Base-by-base conservation (phyloP, 75 land plant genomes). In the Selaginella tamariscina region DNA sequence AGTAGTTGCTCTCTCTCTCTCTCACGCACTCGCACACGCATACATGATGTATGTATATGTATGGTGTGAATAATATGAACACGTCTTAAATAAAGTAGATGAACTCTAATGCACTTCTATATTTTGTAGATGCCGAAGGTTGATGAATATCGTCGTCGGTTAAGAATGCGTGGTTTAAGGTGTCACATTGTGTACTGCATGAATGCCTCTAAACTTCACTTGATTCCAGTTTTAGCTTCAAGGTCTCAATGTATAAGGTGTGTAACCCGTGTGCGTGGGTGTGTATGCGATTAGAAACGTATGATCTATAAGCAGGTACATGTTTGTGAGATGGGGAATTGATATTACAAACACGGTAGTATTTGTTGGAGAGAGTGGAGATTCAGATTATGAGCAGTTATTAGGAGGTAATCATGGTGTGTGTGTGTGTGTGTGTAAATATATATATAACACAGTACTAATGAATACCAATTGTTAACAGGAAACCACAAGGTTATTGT, bases 191-290 rank as follows among this genome's bases (percentile, higher is more conserved):
- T 86, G 26, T 87, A 87, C 73, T 82, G 86, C 68, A 83, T 76
- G 60, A 83, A 81, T 73, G 82, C 80, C 1, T 64, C 70, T 20
- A 87, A 76, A 64, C 31, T 90, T 26, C 83, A 85, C 79, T 80
- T 85, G 2, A 73, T 89, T 71, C 95, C 90, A 22, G 75, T 86
- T 1, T 67, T 86, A 66, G 95, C 95, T 70, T 89, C 95, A 66
- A 81, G 87, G 31, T 76, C 90, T 8, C 95, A 89, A 72, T 86
- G 87, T 15, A 87, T 86, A 64, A 84, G 95, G 95, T 84, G 23
- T 23, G 9, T 26, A 27, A 20, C n/a, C 1, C 49, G 15, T 39
- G 49, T 39, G 15, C 15, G 15, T n/a, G n/a, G n/a, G 49, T 5
- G 49, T 5, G 49, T 39, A 39, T 39, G 5, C 15, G 11, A 39